Base-by-base conservation (phyloP, 169 alveolate genomes). In the Plasmodium berghei region DNA sequence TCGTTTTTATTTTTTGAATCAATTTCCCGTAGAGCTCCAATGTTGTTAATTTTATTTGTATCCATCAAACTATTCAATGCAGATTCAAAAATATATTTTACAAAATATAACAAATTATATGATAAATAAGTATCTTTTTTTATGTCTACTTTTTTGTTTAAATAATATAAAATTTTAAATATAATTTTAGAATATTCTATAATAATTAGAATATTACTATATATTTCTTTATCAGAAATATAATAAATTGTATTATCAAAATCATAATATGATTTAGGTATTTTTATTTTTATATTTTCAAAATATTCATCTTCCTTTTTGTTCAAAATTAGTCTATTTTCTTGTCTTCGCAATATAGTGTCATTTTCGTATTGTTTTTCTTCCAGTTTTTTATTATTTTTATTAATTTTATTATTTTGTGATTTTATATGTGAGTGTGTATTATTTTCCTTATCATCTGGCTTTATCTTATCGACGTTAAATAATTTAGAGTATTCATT, bases 11-110 rank as follows among this genome's bases (percentile, higher is more conserved):
- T 18, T 12, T 28, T 55, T n/a, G 67, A 8, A 0, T 74, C 48
- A 42, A 66, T 49, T 56, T 75, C 73, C 46, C 34, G 14, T 2
- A 69, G 14, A 0, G 49, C 56, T 2, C 18, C n/a, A 22, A 58
- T 85, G 40, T 14, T 24, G 2, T 62, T 55, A 4, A 9, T 42
- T 24, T 12, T 2, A 5, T 5, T 26, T 9, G 52, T 3, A 28
- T 28, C 40, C 20, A 24, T n/a, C 12, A 59, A 83, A 28, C 52
- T 59, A 59, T 58, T 67, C 0, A 46, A 58, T 70, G 46, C 6
- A 49, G 87, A 62, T 0, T 45, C 74, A 58, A 67, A 85, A 6
- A 45, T 69, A 63, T 85, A 56, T 42, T 70, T 85, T 16, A 85
- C 28, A 9, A 69, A 85, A 52, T 85, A 58, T 1, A 69, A 9